Evolutionary conservation across 2,329 filamentous ascomycete species (phyloP), one percentile per base, ranked within the genome.

Genomic region (Aspergillus hortae): DNA sequence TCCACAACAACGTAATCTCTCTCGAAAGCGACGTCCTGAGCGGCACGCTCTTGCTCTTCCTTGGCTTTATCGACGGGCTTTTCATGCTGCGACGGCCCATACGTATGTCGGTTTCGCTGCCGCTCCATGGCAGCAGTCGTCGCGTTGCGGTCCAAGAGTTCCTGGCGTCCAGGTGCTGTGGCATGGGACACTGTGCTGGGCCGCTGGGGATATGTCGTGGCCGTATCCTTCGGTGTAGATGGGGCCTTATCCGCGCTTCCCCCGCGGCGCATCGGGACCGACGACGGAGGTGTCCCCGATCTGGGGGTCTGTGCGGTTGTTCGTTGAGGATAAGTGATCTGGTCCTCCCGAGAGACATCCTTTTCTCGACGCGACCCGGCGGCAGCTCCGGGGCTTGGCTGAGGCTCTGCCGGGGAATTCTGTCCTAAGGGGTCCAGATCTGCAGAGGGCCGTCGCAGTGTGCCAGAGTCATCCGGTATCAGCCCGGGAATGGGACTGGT

Each of bases 1-100:
- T 99, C 94, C 11, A 99, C 90, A 23, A 97, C 80, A 17, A 99
- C 92, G 63, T 97, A 99, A 59, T 97, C 94, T 58, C 92, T 85
- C 67, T 96, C 92, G 61, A 95, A 88, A 1, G 89, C 89, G 45
- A 95, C 85, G 58, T 97, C 92, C 62, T 95, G 89, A 2, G 89
- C 90, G 3, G 87, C 88, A 43, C 80, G 79, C 58, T 88, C 85
- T 38, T 78, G 77, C 46, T 80, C 80, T 42, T 75, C 69, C 41
- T 60, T 62, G 9, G 60, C 48, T 35, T 60, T 62, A 9, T 61
- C 61, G 48, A 69, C 68, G 33, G 60, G 48, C 27, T 71, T 72
- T n/a, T 69, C 65, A 6, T 69, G 63, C 56, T 76, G 74, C 53
- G 78, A 75, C 41, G 77, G 74, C n/a, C 79, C 67, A 15, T 68